Evolutionary conservation across 2,329 filamentous ascomycete species (phyloP).

Genomic region (Colletotrichum magnum): DNA sequence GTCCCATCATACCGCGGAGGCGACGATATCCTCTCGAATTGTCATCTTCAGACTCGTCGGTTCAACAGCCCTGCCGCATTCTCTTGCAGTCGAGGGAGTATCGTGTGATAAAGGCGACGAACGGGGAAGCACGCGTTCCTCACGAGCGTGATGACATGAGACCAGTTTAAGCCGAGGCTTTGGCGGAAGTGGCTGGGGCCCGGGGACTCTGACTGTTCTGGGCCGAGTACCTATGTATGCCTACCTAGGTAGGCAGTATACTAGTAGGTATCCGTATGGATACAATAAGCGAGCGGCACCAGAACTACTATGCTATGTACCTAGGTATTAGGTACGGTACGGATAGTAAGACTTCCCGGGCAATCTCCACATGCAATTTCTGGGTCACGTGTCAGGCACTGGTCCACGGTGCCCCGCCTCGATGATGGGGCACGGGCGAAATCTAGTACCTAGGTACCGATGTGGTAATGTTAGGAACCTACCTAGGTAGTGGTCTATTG

Average conservation of each 20-base stretch:
- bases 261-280: no score
- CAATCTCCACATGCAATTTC: background rate
- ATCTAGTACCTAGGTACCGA: background rate
- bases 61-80: constrained; percentile 26
- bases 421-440: no score
- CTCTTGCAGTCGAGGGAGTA: constrained; percentile 13
- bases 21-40: constrained; percentile 93
- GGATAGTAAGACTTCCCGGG: no score
- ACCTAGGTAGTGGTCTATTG: background rate
- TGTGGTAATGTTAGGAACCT: background rate
- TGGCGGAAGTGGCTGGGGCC: background rate
- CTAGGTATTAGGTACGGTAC: no score
- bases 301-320: no score
- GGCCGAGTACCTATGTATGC: background rate
- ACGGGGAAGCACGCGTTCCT: constrained; percentile 1
- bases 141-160: constrained; percentile 40
- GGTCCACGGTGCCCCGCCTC: no score
- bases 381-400: background rate
- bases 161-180: constrained; percentile 35
- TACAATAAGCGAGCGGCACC: no score
- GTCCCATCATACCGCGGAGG: constrained; percentile 78
- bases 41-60: constrained; percentile 67
- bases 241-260: background rate
- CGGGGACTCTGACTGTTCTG: no score
- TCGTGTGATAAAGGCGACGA: constrained; percentile 7